Evolutionary conservation across 1,284 basidiomycete genomes (phyloP), one percentile per base, ranked within the genome.

Genomic region (Ustilago vetiveriae): DNA sequence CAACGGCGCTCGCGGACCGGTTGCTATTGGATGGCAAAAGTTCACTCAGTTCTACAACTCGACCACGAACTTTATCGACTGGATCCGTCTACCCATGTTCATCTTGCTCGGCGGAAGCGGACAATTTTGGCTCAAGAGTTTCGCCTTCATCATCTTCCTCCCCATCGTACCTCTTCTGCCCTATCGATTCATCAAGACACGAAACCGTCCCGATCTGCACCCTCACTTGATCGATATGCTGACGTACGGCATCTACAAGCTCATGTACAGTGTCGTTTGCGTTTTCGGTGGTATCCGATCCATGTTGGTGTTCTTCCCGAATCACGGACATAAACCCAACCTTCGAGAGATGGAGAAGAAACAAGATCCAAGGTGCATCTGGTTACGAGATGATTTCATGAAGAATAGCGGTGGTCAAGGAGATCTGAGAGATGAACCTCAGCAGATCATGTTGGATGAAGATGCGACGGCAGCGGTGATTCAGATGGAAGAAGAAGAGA

Each of bases 1-100:
- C 29, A 67, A 67, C 29, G 56, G 56, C 6, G 48, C 56, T 1
- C 19, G 48, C 1, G 46, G 41, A 9, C 52, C 52, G 10, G 51
- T 54, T 16, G 52, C 47, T 4, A 55, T 59, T 23, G 50, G 45
- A 23, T 55, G 52, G 55, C 57, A 67, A 30, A 67, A 67, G 44
- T 67, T 67, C 42, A 60, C 52, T 3, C 64, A 60, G 42, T 60
- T 67, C 57, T 67, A 67, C 51, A 56, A 54, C 48, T 48, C 52
- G 5, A 60, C 52, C 0, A 56, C 51, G 35, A 67, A 67, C 57
- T 56, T 67, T 37, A 60, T 67, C 52, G 57, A 67, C 48, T 67
- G 64, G 64, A 59, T 67, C 32, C 47, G 64, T 17, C 40, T 67
- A 10, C 64, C 57, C 36, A 45, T 60, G 46, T 60, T 67, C 29